Conservation (phyloP, 163 green algal species). For the Chloromonas sp. region DNA sequence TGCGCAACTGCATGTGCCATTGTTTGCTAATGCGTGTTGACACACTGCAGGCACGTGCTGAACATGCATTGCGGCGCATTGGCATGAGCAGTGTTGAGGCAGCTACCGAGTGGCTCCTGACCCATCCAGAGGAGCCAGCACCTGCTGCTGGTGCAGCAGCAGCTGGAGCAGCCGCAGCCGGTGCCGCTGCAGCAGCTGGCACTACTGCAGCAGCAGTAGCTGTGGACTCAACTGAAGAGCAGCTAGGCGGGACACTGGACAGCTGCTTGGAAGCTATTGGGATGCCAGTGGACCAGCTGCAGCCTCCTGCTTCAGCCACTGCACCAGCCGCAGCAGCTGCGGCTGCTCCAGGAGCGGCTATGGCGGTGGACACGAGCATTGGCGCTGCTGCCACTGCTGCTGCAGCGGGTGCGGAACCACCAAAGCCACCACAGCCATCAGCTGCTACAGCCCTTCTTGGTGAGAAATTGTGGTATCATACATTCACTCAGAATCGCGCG, state of each 20-base stretch:
- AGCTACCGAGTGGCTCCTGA: conserved; percentile 89
- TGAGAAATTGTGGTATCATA: not conserved
- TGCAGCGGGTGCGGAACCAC: not conserved
- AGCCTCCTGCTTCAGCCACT: not conserved
- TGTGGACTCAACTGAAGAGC: conserved; percentile 23
- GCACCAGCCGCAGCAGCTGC: conserved; percentile 1
- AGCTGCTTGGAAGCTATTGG: conserved; percentile 28
- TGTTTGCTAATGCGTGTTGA: too few relatives aligned
- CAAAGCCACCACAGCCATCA: conserved; percentile 11
- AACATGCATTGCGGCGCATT: conserved; percentile 69
- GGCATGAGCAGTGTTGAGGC: conserved; percentile 77
- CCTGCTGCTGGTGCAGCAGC: conserved; percentile 6
- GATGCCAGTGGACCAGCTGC: conserved; percentile 18
- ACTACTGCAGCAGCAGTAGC: conserved; percentile 4
- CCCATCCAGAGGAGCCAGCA: conserved; percentile 61
- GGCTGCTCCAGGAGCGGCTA: conserved; percentile 2
- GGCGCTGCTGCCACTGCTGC: conserved; percentile 1
- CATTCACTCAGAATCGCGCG: too few relatives aligned
- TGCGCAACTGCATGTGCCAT: too few relatives aligned
- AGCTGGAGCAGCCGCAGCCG: conserved; percentile 10
- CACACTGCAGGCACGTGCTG: conserved; percentile 38
- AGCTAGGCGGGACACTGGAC: conserved; percentile 30
- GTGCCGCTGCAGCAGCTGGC: not conserved
- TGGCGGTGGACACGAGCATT: not conserved
- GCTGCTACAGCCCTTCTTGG: not conserved